These are phyloP conservation scores for Mycosphaerella arachidis DNA, from an alignment of 2,329 filamentous ascomycete species.

Conservation along the genomic window DNA sequence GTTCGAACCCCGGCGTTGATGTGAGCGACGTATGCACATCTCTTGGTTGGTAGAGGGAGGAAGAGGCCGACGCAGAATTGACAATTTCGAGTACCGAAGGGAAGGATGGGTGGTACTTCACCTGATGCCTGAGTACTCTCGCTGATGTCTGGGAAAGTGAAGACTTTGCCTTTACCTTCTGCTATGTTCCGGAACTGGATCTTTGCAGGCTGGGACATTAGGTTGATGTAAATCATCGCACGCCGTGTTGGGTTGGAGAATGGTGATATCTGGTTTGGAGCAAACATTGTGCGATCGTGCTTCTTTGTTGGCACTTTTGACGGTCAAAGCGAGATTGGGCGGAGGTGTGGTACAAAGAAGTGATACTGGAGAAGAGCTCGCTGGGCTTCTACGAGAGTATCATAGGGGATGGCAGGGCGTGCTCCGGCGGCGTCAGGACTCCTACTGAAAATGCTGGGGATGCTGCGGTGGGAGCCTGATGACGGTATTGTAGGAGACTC, in stretches of 20 bases:
- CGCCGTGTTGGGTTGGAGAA: neutral
- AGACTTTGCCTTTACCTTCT: neutral
- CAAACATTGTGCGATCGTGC: neutral
- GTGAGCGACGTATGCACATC: constrained; percentile 4
- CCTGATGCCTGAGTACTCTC: neutral
- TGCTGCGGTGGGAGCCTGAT: no score
- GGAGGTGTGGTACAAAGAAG: neutral
- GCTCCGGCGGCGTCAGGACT: no score
- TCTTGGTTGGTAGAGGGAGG: neutral
- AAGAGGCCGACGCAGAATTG: constrained; percentile 2
- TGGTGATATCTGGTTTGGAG: neutral
- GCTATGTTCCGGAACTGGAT: neutral
- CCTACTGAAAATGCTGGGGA: no score
- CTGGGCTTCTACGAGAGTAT: no score
- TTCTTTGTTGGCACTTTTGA: neutral
- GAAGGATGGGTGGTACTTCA: neutral
- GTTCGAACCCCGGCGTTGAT: neutral
- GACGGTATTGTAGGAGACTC: no score
- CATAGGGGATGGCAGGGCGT: no score
- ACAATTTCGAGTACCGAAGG: constrained; percentile 5
- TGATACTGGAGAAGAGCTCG: no score
- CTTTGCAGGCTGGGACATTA: neutral
- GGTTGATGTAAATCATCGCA: neutral
- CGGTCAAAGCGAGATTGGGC: neutral
- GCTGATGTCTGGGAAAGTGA: neutral